Conservation (phyloP, 164 flowering plant genomes). For the Piper longum region DNA sequence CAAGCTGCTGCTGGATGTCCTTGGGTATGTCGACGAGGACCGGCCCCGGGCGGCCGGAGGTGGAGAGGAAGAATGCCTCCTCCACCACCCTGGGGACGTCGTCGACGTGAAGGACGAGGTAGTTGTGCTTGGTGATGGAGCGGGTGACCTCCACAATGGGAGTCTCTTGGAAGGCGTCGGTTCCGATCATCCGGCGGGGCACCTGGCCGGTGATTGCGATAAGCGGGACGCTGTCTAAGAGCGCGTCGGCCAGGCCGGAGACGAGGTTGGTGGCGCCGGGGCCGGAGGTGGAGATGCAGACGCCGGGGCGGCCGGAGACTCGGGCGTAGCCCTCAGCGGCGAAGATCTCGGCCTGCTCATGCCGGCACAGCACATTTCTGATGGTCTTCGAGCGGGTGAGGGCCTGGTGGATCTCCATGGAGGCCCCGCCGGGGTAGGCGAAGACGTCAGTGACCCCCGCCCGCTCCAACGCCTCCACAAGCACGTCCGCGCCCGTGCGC, state of each 20-base stretch:
- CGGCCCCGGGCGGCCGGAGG: slow-evolving; percentile 51
- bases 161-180: slow-evolving; percentile 61
- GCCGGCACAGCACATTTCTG: slow-evolving; percentile 44
- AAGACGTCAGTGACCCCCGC: slow-evolving; percentile 45
- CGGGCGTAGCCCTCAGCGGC: slow-evolving; percentile 70
- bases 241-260: slow-evolving; percentile 59
- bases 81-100: slow-evolving; percentile 45
- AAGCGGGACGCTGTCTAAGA: slow-evolving; percentile 47
- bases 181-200: slow-evolving; percentile 59
- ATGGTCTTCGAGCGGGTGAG: slow-evolving; percentile 41
- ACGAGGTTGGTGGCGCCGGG: slow-evolving; percentile 72
- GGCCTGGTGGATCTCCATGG: slow-evolving; percentile 70
- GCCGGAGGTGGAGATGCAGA: slow-evolving; percentile 70
- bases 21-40: slow-evolving; percentile 61
- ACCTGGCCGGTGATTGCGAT: slow-evolving; percentile 68
- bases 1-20: slow-evolving; percentile 48
- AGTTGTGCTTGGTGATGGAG: slow-evolving; percentile 61
- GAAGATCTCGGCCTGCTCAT: slow-evolving; percentile 57
- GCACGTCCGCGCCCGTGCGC: slow-evolving; percentile 1
- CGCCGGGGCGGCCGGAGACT: slow-evolving; percentile 42
- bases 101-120: slow-evolving; percentile 45
- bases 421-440: slow-evolving; percentile 64
- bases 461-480: slow-evolving; percentile 63
- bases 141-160: slow-evolving; percentile 62
- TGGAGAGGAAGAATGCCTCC: slow-evolving; percentile 46